phyloP scores from a whole-genome alignment of 1,139 yeast species.

The Kluyveromyces sp. region DNA sequence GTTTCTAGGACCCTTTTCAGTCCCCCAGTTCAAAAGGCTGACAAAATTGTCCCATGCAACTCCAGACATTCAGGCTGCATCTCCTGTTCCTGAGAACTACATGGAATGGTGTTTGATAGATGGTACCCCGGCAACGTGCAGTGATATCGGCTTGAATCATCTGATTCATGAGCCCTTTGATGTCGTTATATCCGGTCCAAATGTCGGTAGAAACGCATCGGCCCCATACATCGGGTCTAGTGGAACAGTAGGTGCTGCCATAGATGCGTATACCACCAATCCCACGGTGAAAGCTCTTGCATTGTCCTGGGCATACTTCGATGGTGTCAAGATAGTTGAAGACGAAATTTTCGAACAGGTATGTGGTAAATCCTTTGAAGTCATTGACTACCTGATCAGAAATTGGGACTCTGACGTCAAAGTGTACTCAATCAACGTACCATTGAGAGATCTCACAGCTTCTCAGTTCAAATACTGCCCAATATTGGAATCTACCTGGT shows the following conservation, averaged over 20 bases:
- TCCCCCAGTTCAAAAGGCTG: constrained; percentile 32
- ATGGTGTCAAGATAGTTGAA: constrained; percentile 46
- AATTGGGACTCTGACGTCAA: constrained; percentile 58
- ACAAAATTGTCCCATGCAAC: constrained; percentile 5
- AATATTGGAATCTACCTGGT: constrained; percentile 74
- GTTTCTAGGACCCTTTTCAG: constrained; percentile 63
- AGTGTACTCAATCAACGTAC: constrained; percentile 77
- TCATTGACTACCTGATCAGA: constrained; percentile 50
- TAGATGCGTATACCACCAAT: constrained; percentile 86
- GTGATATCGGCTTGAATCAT: constrained; percentile 84
- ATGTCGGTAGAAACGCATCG: constrained; percentile 87
- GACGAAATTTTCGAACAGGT: constrained; percentile 55
- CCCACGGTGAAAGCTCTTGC: constrained; percentile 57
- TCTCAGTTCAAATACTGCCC: constrained; percentile 71
- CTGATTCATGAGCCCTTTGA: constrained; percentile 61
- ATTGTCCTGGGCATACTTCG: constrained; percentile 68
- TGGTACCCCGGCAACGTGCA: constrained; percentile 94
- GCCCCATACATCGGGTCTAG: constrained; percentile 85
- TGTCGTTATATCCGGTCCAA: constrained; percentile 88
- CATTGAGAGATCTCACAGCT: constrained; percentile 46
- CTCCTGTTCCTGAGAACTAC: constrained; percentile 29
- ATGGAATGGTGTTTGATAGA: constrained; percentile 83
- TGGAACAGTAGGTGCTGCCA: constrained; percentile 97
- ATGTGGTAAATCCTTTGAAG: constrained; percentile 55
- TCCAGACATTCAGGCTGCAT: constrained; percentile 13